Conservation (phyloP, 345 rosid species). For the Eucalyptus melliodora region DNA sequence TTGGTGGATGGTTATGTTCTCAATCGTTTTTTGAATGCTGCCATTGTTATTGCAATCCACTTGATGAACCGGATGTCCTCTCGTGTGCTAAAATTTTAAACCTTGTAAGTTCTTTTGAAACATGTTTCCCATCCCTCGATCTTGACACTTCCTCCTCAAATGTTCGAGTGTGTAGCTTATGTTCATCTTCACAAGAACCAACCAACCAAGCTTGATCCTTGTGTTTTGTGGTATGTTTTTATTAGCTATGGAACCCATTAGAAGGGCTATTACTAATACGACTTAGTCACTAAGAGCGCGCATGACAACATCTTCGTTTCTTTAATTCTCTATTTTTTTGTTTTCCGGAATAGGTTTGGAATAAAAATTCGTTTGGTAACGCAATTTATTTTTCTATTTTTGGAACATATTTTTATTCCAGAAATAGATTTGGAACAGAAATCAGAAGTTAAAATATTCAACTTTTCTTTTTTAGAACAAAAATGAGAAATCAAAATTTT, state of each 20-base stretch:
- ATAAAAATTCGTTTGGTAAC: accelerated
- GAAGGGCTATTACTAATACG: neutral
- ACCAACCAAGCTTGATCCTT: neutral
- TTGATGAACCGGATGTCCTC: neutral
- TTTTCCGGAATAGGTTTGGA: accelerated
- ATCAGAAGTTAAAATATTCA: accelerated
- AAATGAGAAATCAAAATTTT: too few relatives aligned
- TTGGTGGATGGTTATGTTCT: neutral
- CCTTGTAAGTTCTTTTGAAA: neutral
- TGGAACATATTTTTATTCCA: accelerated
- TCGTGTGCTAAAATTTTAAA: neutral
- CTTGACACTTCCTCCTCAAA: neutral
- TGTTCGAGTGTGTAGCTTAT: neutral
- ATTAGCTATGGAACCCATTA: neutral
- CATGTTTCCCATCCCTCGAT: neutral
- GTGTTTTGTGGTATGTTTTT: neutral
- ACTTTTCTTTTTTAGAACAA: too few relatives aligned
- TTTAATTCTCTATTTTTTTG: too few relatives aligned
- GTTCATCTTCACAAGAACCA: neutral
- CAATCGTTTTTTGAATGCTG: neutral
- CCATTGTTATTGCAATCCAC: neutral
- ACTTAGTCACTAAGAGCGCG: neutral
- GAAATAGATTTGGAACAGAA: too few relatives aligned
- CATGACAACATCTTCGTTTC: accelerated
- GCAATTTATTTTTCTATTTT: too few relatives aligned